Conservation (phyloP, 169 alveolate species). For the Cryptosporidium canis region DNA sequence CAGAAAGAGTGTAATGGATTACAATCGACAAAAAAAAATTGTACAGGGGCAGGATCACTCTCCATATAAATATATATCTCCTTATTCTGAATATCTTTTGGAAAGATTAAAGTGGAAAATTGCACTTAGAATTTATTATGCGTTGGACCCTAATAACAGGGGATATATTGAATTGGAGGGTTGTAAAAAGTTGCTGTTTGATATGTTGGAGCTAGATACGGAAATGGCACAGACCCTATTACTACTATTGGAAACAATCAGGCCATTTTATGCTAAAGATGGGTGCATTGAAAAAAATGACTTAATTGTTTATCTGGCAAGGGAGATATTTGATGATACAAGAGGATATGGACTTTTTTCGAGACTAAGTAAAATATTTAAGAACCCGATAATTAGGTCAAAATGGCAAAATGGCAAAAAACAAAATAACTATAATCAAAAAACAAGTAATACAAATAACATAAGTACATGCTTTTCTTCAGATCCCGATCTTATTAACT, state of each 20-base stretch:
- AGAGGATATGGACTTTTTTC: constrained; percentile 55
- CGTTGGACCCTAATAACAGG: constrained; percentile 51
- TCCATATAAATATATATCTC: constrained; percentile 47
- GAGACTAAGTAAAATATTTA: constrained; percentile 23
- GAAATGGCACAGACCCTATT: constrained; percentile 61
- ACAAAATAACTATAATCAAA: background rate
- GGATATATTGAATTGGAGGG: constrained; percentile 34
- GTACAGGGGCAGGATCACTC: constrained; percentile 16
- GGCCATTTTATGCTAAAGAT: constrained; percentile 17
- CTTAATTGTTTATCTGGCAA: constrained; percentile 6
- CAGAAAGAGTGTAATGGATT: background rate
- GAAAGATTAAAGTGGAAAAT: constrained; percentile 65
- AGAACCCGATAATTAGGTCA: constrained; percentile 22
- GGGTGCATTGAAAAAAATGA: constrained; percentile 55
- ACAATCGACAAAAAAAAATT: constrained; percentile 1
- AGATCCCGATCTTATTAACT: background rate
- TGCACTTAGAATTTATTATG: constrained; percentile 65
- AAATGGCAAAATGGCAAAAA: background rate
- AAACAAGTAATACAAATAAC: background rate
- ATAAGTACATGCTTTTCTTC: background rate
- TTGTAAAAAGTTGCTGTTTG: constrained; percentile 4
- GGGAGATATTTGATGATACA: constrained; percentile 29
- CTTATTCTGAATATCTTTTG: constrained; percentile 56
- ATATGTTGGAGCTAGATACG: constrained; percentile 21
- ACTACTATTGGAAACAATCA: constrained; percentile 28